Evolutionary conservation across 352 stramenopile genomes (phyloP).

Genomic region (Globisporangium solare): DNA sequence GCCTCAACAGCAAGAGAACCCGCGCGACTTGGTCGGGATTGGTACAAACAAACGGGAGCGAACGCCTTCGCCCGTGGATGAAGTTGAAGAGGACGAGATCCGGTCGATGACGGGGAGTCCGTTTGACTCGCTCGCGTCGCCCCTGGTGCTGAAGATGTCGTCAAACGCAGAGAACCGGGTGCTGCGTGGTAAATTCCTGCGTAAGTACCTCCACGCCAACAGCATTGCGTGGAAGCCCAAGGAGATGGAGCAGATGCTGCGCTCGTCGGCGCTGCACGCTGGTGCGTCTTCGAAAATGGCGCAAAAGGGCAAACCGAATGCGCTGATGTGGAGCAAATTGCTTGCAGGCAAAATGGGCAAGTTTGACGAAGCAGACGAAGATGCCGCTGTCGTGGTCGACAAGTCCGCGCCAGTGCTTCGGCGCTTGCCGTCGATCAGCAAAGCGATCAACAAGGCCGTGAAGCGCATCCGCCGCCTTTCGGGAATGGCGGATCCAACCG

Average conservation of each 20-base stretch:
- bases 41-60: neutral
- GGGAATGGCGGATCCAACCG: slow-evolving; percentile 13
- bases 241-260: slow-evolving; percentile 50
- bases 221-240: slow-evolving; percentile 63
- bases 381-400: slow-evolving; percentile 7
- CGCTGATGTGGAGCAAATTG: neutral
- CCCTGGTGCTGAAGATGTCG: slow-evolving; percentile 36
- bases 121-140: slow-evolving; percentile 13
- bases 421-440: slow-evolving; percentile 52
- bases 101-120: slow-evolving; percentile 1
- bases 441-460: slow-evolving; percentile 61
- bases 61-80: neutral
- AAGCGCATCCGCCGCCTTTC: slow-evolving; percentile 52
- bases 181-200: slow-evolving; percentile 47
- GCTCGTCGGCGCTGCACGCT: slow-evolving; percentile 24
- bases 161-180: slow-evolving; percentile 17
- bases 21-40: too few species aligned
- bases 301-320: neutral
- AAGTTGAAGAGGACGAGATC: neutral
- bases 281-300: slow-evolving; percentile 10
- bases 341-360: neutral
- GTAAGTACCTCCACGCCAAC: slow-evolving; percentile 61
- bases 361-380: slow-evolving; percentile 9
- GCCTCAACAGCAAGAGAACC: too few species aligned
- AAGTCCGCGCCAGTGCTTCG: slow-evolving; percentile 25